Conservation (phyloP, 495 filamentous ascomycete species). For the Penicillium cataractarum region DNA sequence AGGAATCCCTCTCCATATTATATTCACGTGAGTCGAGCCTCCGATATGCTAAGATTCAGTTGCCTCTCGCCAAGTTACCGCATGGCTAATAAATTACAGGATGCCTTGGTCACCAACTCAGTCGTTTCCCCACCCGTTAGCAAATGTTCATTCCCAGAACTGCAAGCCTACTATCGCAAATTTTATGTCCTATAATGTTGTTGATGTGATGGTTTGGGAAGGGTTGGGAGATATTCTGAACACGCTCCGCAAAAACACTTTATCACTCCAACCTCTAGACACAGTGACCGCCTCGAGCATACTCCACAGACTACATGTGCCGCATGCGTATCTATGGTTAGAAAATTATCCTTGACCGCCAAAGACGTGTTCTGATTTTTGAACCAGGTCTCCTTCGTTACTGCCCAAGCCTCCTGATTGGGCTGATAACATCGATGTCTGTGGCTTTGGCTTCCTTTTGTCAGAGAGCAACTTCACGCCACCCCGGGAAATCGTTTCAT, state of each 20-base stretch:
- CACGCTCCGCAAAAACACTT: slow-evolving; percentile 64
- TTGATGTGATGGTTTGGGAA: slow-evolving; percentile 83
- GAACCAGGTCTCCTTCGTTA: slow-evolving; percentile 65
- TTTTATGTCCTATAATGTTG: slow-evolving; percentile 71
- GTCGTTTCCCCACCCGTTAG: slow-evolving; percentile 32
- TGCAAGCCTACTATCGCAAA: slow-evolving; percentile 53
- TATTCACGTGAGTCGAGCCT: slow-evolving; percentile 67
- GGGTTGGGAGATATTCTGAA: slow-evolving; percentile 70
- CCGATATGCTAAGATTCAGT: neutral
- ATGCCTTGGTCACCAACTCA: slow-evolving; percentile 65
- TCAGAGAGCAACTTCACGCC: slow-evolving; percentile 63
- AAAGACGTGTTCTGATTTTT: slow-evolving; percentile 1
- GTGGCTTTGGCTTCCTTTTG: slow-evolving; percentile 71
- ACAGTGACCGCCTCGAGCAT: slow-evolving; percentile 69
- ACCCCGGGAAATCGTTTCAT: slow-evolving; percentile 58
- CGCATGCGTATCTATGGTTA: slow-evolving; percentile 78
- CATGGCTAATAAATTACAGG: slow-evolving; percentile 26
- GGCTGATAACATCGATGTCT: slow-evolving; percentile 67
- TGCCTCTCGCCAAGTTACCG: neutral
- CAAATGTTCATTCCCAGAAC: slow-evolving; percentile 46
- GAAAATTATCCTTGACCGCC: neutral
- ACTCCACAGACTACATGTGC: slow-evolving; percentile 64
- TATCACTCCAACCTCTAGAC: slow-evolving; percentile 65
- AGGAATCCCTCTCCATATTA: slow-evolving; percentile 76
- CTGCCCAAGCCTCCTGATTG: slow-evolving; percentile 79